Conservation (phyloP, 495 filamentous ascomycete genomes). For the Terfezia claveryi region DNA sequence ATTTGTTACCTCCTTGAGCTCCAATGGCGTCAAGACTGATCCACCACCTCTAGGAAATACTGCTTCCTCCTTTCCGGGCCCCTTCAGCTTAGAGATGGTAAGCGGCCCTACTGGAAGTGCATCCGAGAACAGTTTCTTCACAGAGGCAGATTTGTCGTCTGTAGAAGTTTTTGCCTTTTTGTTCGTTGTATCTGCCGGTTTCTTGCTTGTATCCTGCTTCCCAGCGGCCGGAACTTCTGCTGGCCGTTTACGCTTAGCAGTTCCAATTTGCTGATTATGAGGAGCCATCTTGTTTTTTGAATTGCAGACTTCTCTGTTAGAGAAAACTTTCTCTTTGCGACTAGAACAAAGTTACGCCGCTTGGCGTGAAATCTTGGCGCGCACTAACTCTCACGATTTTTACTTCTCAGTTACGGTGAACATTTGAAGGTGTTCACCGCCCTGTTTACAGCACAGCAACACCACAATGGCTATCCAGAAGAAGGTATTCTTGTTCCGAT, state of each 20-base stretch:
- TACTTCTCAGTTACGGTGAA: not conserved
- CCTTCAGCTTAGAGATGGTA: conserved; percentile 17
- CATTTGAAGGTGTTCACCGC: too few relatives aligned
- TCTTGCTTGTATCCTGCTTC: not conserved
- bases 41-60: conserved; percentile 84
- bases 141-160: not conserved
- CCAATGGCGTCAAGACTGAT: conserved; percentile 73
- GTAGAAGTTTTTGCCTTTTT: not conserved
- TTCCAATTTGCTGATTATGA: not conserved
- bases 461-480: conserved; percentile 82
- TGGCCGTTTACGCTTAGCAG: not conserved
- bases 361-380: not conserved
- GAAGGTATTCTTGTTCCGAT: conserved; percentile 33
- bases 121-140: not conserved
- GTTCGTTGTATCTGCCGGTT: not conserved
- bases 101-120: not conserved
- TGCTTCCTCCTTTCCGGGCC: conserved; percentile 48
- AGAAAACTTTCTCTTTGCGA: not conserved
- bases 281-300: not conserved
- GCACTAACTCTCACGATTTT: not conserved
- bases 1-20: conserved; percentile 88
- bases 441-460: not conserved
- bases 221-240: not conserved
- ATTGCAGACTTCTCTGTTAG: too few relatives aligned
- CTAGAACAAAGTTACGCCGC: not conserved